Evolutionary conservation across 257 asterid genomes (phyloP).

Genomic region (Solanum dulcamara): DNA sequence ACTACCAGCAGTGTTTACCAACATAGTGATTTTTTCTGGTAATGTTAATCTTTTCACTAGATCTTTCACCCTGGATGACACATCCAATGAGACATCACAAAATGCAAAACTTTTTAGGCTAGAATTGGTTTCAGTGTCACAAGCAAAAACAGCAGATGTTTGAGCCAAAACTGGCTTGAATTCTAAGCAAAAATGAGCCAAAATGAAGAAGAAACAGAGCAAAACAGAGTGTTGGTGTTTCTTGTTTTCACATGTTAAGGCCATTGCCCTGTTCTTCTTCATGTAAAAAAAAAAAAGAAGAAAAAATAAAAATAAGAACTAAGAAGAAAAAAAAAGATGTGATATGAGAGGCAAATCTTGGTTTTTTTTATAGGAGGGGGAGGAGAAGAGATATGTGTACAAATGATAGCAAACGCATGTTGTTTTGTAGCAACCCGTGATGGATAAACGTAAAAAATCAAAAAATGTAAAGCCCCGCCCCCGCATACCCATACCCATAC

Average conservation of each 20-base stretch:
- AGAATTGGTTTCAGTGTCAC: constrained; percentile 41
- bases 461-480: no score
- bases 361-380: constrained; percentile 21
- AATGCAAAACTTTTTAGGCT: constrained; percentile 31
- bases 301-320: background rate
- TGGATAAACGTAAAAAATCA: constrained; percentile 14
- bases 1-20: constrained; percentile 32
- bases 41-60: constrained; percentile 42
- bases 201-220: constrained; percentile 15
- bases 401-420: background rate
- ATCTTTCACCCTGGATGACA: constrained; percentile 34
- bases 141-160: constrained; percentile 43
- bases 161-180: constrained; percentile 15
- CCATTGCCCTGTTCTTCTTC: constrained; percentile 35
- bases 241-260: constrained; percentile 1
- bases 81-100: constrained; percentile 46
- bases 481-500: no score
- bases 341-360: background rate
- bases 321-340: background rate
- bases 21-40: constrained; percentile 61
- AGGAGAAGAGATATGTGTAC: background rate
- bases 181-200: background rate
- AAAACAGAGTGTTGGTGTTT: constrained; percentile 13
- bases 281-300: background rate
- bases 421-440: constrained; percentile 70